These are phyloP conservation scores for Abelmoschus esculentus DNA, from an alignment of 345 rosid species.

Conservation along the genomic window DNA sequence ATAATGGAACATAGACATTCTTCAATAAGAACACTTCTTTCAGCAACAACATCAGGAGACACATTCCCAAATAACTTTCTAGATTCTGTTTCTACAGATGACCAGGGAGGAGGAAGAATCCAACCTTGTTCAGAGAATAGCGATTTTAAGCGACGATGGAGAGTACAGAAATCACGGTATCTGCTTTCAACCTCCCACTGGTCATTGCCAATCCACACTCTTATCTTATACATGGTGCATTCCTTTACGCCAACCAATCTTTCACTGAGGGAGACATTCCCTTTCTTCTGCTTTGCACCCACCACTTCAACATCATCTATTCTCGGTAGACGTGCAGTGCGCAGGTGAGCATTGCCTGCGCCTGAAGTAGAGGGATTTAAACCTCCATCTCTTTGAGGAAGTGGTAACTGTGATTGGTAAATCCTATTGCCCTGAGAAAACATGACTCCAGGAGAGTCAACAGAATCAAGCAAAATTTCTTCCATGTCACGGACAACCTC, in stretches of 20 bases:
- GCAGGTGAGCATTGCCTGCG: conserved; percentile 34
- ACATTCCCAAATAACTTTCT: conserved; percentile 74
- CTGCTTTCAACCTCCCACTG: conserved; percentile 91
- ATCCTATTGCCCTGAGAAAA: conserved; percentile 43
- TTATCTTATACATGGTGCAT: conserved; percentile 74
- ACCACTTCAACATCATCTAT: conserved; percentile 80
- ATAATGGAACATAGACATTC: conserved; percentile 70
- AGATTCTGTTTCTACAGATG: conserved; percentile 72
- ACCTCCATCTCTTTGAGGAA: conserved; percentile 68
- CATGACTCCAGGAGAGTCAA: conserved; percentile 60
- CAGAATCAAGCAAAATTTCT: conserved; percentile 76
- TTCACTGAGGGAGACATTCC: conserved; percentile 86
- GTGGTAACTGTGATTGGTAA: conserved; percentile 42
- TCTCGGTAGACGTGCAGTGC: conserved; percentile 28
- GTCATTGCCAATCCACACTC: conserved; percentile 68
- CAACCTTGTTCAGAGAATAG: conserved; percentile 67
- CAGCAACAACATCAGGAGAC: conserved; percentile 72
- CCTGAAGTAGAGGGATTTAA: conserved; percentile 69
- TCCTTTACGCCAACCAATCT: conserved; percentile 94
- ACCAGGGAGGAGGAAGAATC: conserved; percentile 85
- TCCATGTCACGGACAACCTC: conserved; percentile 97
- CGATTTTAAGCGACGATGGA: conserved; percentile 71
- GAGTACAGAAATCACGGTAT: conserved; percentile 85
- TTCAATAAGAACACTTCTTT: conserved; percentile 83
- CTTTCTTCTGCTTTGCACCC: conserved; percentile 87